Evolutionary conservation across 192 early-diverging fungal genomes (phyloP).

Genomic region (Oehlia diaphana): DNA sequence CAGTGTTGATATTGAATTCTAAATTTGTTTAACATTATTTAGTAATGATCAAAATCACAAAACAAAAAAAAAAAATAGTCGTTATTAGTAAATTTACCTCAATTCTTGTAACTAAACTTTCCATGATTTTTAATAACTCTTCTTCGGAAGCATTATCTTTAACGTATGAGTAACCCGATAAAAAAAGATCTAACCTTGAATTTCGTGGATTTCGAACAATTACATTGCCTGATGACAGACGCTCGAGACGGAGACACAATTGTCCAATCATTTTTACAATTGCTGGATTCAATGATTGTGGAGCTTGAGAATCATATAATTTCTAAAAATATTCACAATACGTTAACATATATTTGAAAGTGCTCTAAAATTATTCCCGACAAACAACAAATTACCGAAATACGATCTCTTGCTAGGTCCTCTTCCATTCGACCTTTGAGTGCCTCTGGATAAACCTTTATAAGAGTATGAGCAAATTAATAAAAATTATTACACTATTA

Average conservation of each 20-base stretch:
- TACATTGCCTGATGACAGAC: slow-evolving; percentile 45
- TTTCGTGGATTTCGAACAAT: slow-evolving; percentile 33
- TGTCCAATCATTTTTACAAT: slow-evolving; percentile 48
- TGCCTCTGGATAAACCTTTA: slow-evolving; percentile 46
- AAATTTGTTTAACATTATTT: slow-evolving; percentile 2
- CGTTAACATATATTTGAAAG: background rate
- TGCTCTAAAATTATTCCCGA: background rate
- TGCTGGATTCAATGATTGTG: slow-evolving; percentile 46
- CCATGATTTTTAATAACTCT: slow-evolving; percentile 52
- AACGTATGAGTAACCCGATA: slow-evolving; percentile 35
- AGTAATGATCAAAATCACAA: background rate
- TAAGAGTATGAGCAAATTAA: slow-evolving; percentile 14
- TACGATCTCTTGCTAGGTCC: slow-evolving; percentile 14
- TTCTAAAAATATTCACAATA: slow-evolving; percentile 30
- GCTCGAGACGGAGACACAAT: slow-evolving; percentile 62
- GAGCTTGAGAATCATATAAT: slow-evolving; percentile 30
- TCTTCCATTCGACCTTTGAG: slow-evolving; percentile 47
- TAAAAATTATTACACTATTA: slow-evolving; percentile 27
- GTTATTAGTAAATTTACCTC: slow-evolving; percentile 45
- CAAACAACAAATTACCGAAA: background rate
- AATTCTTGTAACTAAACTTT: slow-evolving; percentile 57
- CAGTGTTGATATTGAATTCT: slow-evolving; percentile 66
- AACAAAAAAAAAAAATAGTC: background rate
- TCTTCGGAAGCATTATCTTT: slow-evolving; percentile 51
- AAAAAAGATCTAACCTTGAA: slow-evolving; percentile 32